Conservation (phyloP, 2,329 filamentous ascomycete species). For the Hypoxylon sp. region DNA sequence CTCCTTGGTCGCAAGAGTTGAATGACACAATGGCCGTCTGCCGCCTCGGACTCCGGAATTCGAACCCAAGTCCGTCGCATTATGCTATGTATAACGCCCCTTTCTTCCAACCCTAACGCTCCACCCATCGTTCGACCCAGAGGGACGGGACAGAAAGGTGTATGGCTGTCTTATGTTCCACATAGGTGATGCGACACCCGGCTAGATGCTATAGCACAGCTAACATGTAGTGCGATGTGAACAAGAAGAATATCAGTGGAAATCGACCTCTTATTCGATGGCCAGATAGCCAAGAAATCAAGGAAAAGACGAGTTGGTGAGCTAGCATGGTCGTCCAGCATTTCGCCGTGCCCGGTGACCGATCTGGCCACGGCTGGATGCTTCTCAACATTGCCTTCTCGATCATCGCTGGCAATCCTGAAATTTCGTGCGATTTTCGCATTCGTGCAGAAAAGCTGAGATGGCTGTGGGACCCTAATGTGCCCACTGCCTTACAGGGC, state of each 20-base stretch:
- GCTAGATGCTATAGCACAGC: conserved; percentile 21
- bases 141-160: conserved; percentile 14
- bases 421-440: conserved; percentile 33
- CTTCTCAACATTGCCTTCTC: conserved; percentile 29
- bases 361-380: conserved; percentile 35
- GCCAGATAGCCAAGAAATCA: conserved; percentile 17
- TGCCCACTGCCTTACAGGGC: conserved; percentile 25
- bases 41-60: too few species aligned
- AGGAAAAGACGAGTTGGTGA: conserved; percentile 18
- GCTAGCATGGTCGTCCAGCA: conserved; percentile 29
- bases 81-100: neutral
- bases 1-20: too few species aligned
- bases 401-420: conserved; percentile 32
- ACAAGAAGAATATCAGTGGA: conserved; percentile 5
- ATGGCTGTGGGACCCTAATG: conserved; percentile 22
- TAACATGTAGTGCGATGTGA: conserved; percentile 29
- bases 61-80: too few species aligned
- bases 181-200: conserved; percentile 13
- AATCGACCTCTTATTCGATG: conserved; percentile 2
- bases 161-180: conserved; percentile 19
- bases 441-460: conserved; percentile 24
- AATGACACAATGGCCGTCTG: too few species aligned
- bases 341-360: conserved; percentile 32
- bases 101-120: neutral
- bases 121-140: conserved; percentile 19